Evolutionary conservation across 2,329 filamentous ascomycete species (phyloP), one percentile per base, ranked within the genome.

Genomic region (Pezicula radicicola): DNA sequence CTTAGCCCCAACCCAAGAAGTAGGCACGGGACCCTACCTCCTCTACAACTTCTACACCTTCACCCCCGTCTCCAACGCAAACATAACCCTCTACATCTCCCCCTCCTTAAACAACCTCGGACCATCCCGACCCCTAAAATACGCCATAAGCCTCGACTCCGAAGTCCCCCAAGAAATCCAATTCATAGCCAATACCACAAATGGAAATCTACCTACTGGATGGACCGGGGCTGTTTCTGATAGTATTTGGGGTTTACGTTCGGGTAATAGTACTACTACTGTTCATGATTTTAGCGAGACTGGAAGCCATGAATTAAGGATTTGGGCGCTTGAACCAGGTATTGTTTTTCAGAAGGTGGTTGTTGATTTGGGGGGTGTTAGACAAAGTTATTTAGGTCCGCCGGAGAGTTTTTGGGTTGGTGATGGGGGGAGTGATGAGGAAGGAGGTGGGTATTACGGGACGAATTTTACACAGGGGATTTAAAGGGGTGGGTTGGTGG

Each of bases 1-100:
- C 30, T 70, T 74, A 18, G 72, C 77, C 0, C 71, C 75, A 39
- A 78, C 79, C 15, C 73, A 82, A 33, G 68, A 72, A 2, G 63
- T 77, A 1, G 70, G 70, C 3, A 72, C 73, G 10, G 78, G 73
- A 0, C 82, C 83, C 1, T 75, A 75, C 4, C 72, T 87, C 8
- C 77, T 82, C 56, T 88, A 86, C 63, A 72, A 79, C 48, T 61
- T 87, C 52, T 87, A 83, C 66, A 72, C 83, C 12, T 87, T 84
- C 69, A 80, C 76, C 41, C 74, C 75, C 51, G 64, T 66, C 18
- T 44, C 57, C 7, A 30, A 50, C 3, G 56, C 58, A 2, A 64
- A 73, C 5, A 66, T 75, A 1, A 75, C 76, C 0, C 69, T 83
- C 3, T 76, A 75, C 63, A 70, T 84, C 53, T 80, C 77, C 8